A percentile compares a stretch with the other conserved stretches of the same genome.
phyloP scores from a whole-genome alignment of 768 basidiomycete species.

The Kwoniella shandongensis region DNA sequence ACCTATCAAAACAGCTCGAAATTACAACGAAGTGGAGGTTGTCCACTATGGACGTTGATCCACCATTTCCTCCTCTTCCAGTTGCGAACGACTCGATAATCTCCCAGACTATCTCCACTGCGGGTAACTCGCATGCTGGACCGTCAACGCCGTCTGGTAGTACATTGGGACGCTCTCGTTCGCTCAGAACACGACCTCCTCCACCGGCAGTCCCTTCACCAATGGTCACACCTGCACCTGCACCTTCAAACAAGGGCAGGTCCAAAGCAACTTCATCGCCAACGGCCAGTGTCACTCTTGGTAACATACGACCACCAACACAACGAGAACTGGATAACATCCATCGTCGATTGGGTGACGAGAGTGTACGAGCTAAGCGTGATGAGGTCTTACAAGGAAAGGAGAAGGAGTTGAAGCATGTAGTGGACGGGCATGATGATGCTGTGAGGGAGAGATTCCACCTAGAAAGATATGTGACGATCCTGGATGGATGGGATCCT shows the following conservation, averaged over 20 bases:
- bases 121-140: background rate
- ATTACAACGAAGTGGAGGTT: slow-evolving; percentile 39
- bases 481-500: slow-evolving; percentile 73
- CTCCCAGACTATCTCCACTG: background rate
- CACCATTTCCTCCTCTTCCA: background rate
- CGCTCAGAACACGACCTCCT: slow-evolving; percentile 34
- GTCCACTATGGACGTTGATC: slow-evolving; percentile 41
- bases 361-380: slow-evolving; percentile 24
- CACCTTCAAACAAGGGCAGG: background rate
- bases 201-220: background rate
- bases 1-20: slow-evolving; percentile 1
- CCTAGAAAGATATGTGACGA: slow-evolving; percentile 72
- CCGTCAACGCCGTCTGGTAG: background rate
- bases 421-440: slow-evolving; percentile 53
- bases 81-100: background rate
- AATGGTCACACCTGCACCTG: background rate
- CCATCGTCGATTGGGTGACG: slow-evolving; percentile 21
- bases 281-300: background rate
- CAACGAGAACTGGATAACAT: slow-evolving; percentile 29
- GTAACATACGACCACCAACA: slow-evolving; percentile 15
- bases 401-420: slow-evolving; percentile 62
- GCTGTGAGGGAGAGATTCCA: slow-evolving; percentile 81
- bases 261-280: background rate
- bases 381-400: slow-evolving; percentile 61
- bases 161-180: slow-evolving; percentile 5